Evolutionary conservation across 805 yeast species (phyloP).

Genomic region (Kluyveromyces dobzhanskii): DNA sequence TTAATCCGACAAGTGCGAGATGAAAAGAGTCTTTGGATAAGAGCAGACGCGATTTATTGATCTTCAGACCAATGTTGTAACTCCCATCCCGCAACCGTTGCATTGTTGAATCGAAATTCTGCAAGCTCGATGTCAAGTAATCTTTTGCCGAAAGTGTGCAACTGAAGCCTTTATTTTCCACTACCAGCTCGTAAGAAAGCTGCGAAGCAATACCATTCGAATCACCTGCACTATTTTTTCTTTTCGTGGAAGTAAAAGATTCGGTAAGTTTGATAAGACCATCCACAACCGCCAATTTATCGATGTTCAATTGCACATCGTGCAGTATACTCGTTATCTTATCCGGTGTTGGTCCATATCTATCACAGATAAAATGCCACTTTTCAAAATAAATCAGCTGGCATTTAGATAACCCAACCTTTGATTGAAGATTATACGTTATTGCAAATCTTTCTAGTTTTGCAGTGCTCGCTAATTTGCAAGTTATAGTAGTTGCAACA

Average conservation of each 20-base stretch:
- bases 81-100: too few species aligned
- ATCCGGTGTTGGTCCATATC: not conserved
- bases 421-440: not conserved
- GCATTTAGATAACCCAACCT: not conserved
- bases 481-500: too few species aligned
- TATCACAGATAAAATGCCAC: not conserved
- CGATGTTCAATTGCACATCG: not conserved
- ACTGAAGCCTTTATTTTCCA: too few species aligned
- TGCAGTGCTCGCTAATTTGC: not conserved
- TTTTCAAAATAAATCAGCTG: not conserved
- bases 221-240: too few species aligned
- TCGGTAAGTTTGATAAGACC: not conserved
- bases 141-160: too few species aligned
- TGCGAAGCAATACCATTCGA: too few species aligned
- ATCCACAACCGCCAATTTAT: not conserved
- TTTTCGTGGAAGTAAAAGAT: too few species aligned
- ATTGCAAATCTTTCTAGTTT: not conserved
- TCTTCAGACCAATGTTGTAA: too few species aligned
- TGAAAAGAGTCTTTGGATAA: not conserved
- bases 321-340: not conserved
- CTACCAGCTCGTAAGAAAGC: too few species aligned
- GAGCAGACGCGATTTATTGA: too few species aligned
- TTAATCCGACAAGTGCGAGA: not conserved
- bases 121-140: too few species aligned
- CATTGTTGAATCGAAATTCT: too few species aligned